Base-by-base conservation (phyloP, 2,329 filamentous ascomycete genomes). In the Claviceps arundinis region DNA sequence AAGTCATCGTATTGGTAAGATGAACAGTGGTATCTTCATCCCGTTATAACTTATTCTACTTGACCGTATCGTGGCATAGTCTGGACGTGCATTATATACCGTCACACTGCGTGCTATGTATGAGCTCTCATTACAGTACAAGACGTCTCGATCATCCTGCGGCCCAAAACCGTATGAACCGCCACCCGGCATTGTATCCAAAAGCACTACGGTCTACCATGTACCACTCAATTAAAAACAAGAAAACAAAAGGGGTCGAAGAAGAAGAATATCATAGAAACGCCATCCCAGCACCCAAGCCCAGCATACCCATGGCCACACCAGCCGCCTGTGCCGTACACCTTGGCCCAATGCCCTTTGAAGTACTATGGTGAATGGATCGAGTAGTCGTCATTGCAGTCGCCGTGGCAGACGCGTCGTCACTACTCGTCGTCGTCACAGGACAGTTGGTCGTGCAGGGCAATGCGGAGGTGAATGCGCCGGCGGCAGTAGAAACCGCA, bases 401-500 rank as follows among this genome's bases (percentile, higher is more conserved):
- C n/a, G 53, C 52, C 5, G 52, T 45, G 2, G 56, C 66, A 46
- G 62, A 17, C 8, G 51, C 54, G 5, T 7, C 47, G 13, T 26
- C 46, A 9, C n/a, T 37, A 8, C 30, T 17, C 2, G 61, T 62
- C 2, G 60, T 64, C 2, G 64, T 62, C n/a, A 63, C 64, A 1
- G 69, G 65, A 42, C 71, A 74, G 50, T 64, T 57, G 6, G 55
- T 57, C 0, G 68, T 70, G 52, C 72, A 75, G 0, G 73, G 72
- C 47, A 74, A 64, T 6, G 65, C 66, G 0, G 64, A 67, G 0
- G 70, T 70, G 55, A 73, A 75, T 5, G 71, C 66, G 11, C 60
- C 56, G 41, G 71, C 66, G 4, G 64, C 66, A 5, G 69, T 71
- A 4, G 77, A 81, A 52, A 72, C 72, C 24, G 67, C 66, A 65